phyloP scores from a whole-genome alignment of 495 filamentous ascomycete species.

The Lepidopterella palustris region DNA sequence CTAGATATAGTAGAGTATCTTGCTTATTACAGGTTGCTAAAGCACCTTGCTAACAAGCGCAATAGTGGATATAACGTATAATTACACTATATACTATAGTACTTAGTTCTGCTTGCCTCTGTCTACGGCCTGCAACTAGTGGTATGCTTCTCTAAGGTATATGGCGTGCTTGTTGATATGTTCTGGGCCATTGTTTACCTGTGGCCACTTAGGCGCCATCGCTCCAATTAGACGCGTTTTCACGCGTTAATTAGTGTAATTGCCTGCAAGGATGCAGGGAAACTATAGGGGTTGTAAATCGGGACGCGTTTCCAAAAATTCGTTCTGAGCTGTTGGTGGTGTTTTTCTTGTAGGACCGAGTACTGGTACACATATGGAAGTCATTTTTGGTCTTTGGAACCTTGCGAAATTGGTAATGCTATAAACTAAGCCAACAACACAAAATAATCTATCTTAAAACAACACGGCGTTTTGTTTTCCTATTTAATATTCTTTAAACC shows the following conservation, averaged over 20 bases:
- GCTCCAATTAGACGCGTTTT: conserved; percentile 1
- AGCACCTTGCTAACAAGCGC: not conserved
- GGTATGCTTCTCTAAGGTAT: conserved; percentile 1
- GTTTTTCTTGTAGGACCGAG: no score
- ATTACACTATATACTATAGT: not conserved
- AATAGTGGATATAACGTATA: not conserved
- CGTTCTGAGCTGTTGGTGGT: conserved; percentile 2
- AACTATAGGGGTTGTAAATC: conserved; percentile 1
- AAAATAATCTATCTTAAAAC: no score
- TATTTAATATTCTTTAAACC: no score
- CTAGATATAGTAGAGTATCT: conserved; percentile 1
- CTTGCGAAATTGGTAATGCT: no score
- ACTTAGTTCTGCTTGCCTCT: conserved; percentile 3
- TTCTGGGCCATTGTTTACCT: conserved; percentile 4
- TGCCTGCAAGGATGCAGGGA: not conserved
- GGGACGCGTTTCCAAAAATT: conserved; percentile 1
- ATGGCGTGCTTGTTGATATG: conserved; percentile 1
- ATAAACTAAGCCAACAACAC: no score
- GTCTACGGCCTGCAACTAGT: conserved; percentile 1
- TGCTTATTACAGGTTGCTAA: not conserved
- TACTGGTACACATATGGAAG: no score
- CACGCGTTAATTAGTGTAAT: conserved; percentile 1
- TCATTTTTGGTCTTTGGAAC: no score
- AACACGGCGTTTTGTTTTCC: no score
- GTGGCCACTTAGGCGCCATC: conserved; percentile 2